Evolutionary conservation across 73 alveolate species (phyloP), one percentile per base, ranked within the genome.

Genomic region (Paramecium caudatum): DNA sequence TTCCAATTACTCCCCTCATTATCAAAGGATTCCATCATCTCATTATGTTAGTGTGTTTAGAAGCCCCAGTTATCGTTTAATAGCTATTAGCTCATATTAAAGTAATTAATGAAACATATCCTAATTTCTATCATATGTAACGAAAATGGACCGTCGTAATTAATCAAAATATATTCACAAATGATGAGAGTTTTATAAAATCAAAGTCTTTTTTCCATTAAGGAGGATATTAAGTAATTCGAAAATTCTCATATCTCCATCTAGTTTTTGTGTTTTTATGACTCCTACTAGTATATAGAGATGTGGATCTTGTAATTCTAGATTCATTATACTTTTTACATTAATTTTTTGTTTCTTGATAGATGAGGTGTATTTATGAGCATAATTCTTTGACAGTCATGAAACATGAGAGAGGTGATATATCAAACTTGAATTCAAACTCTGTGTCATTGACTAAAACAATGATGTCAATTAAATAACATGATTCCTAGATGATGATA

Each of bases 361-460:
- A 43, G n/a, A 43, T 19, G 1, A 27, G 9, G 32, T 36, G 3
- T 12, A 74, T 74, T 74, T 41, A 23, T 16, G 36, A 37, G 17
- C 55, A 21, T 13, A 74, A 21, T 74, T 74, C 62, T 45, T 43
- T 74, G 3, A 74, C 32, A 2, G 88, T 74, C 88, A 36, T 39
- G 43, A 41, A 74, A 5, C 43, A 74, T 4, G 69, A 23, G 16
- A 74, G 13, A 21, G 36, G 39, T 10, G 69, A 41, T 8, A 74
- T 23, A n/a, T 74, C 88, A 74, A 74, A 74, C 65, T 74, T 74
- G 43, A 74, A 74, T 74, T 74, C 88, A 74, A 27, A 74, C 43
- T 74, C 88, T 13, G 83, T 65, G 19, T 65, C 34, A 30, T 65
- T 33, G 30, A 27, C 27, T 23, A 65, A 33, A 1, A 65, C 61